Percentiles rank a stretch among this genome's conserved stretches.
phyloP scores from a whole-genome alignment of 1,284 basidiomycete species.

The Pholiota adiposa region DNA sequence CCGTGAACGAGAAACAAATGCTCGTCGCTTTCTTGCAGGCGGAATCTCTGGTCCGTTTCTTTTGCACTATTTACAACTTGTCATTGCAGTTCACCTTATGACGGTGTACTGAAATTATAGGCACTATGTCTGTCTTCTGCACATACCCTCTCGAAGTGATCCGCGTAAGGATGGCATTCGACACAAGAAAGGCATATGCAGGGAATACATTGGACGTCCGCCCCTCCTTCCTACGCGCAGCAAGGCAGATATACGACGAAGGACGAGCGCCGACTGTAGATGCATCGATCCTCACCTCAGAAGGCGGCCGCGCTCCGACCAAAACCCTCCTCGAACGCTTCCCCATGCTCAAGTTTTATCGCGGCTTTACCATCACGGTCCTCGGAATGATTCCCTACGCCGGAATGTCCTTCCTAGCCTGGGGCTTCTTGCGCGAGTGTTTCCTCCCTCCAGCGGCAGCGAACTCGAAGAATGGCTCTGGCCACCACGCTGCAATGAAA shows the following conservation, averaged over 20 bases:
- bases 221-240: slow-evolving; percentile 65
- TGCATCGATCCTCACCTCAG: too few relatives aligned
- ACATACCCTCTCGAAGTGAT: slow-evolving; percentile 97
- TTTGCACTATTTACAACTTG: neutral
- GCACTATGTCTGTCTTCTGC: slow-evolving; percentile 86
- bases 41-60: slow-evolving; percentile 76
- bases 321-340: slow-evolving; percentile 56
- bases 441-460: slow-evolving; percentile 63
- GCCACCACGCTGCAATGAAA: too few relatives aligned
- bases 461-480: slow-evolving; percentile 42
- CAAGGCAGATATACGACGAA: slow-evolving; percentile 76
- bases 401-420: slow-evolving; percentile 93
- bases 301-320: slow-evolving; percentile 16
- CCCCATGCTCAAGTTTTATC: slow-evolving; percentile 89
- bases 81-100: neutral
- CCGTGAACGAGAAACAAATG: slow-evolving; percentile 76
- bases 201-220: slow-evolving; percentile 39
- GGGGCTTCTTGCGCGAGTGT: slow-evolving; percentile 80
- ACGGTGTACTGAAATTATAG: slow-evolving; percentile 45
- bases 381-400: slow-evolving; percentile 96
- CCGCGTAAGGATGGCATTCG: slow-evolving; percentile 93
- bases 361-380: slow-evolving; percentile 93
- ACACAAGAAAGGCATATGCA: slow-evolving; percentile 57
- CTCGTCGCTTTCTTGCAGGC: slow-evolving; percentile 87
- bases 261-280: too few relatives aligned